A percentile compares a stretch with the other conserved stretches of the same genome.
Conservation (phyloP, 2,329 filamentous ascomycete species). For the Septoria petroselini region DNA sequence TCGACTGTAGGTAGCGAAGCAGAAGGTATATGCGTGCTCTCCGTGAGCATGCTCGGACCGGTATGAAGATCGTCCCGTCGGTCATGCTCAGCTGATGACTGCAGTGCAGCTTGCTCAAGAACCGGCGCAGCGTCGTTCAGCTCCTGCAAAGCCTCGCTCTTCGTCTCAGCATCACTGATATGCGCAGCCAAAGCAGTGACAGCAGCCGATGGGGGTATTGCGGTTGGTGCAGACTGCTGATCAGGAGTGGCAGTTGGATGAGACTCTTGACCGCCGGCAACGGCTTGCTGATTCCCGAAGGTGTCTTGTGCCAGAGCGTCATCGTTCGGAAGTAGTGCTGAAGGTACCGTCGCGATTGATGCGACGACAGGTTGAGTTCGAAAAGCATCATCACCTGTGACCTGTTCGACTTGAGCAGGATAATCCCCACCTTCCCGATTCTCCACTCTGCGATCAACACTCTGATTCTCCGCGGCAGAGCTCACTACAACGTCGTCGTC, state of each 20-base stretch:
- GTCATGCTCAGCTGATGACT: not conserved
- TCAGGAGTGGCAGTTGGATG: not conserved
- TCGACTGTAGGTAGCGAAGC: not conserved
- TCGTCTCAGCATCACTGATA: constrained; percentile 7
- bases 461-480: too few species aligned
- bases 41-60: not conserved
- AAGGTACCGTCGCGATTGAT: too few species aligned
- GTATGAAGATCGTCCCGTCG: too few species aligned
- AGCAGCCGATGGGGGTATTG: not conserved
- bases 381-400: too few species aligned
- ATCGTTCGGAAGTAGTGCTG: too few species aligned
- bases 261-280: not conserved
- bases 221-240: not conserved
- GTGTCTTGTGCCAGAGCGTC: too few species aligned
- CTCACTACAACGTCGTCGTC: too few species aligned
- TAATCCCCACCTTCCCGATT: too few species aligned
- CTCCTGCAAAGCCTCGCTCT: constrained; percentile 7
- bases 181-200: constrained; percentile 9
- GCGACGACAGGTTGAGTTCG: too few species aligned
- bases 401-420: too few species aligned
- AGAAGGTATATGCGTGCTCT: constrained; percentile 3
- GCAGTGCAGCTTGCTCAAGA: not conserved
- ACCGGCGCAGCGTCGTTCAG: constrained; percentile 3
- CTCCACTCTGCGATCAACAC: too few species aligned
- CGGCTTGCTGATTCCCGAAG: not conserved